Conservation (phyloP, 352 stramenopile species). For the Phytopythium litorale region DNA sequence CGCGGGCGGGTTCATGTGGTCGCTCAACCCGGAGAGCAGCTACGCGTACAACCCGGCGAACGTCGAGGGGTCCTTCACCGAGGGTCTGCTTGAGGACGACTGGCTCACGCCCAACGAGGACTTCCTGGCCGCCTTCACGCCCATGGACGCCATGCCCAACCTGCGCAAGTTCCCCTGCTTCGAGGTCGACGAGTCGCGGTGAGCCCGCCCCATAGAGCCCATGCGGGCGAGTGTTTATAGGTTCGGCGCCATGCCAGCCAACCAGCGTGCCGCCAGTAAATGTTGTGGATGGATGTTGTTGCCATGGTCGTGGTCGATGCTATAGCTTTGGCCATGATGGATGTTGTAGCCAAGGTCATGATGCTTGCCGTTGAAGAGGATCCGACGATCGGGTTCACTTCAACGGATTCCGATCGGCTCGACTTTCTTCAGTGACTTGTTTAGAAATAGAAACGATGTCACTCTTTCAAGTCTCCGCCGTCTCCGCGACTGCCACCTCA, state of each 20-base stretch:
- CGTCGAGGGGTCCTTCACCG: slow-evolving; percentile 49
- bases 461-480: not conserved
- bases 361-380: not conserved
- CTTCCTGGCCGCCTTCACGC: slow-evolving; percentile 60
- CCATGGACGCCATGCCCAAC: slow-evolving; percentile 65
- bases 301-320: not conserved
- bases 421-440: not conserved
- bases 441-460: not conserved
- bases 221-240: not conserved
- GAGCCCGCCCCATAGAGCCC: not conserved
- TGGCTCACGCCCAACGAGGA: slow-evolving; percentile 71
- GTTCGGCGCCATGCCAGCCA: not conserved
- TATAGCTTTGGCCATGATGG: not conserved
- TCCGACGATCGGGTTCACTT: not conserved
- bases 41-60: slow-evolving; percentile 77
- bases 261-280: too few relatives aligned
- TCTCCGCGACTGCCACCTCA: slow-evolving; percentile 1
- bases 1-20: slow-evolving; percentile 80
- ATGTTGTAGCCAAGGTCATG: too few relatives aligned
- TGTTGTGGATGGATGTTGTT: too few relatives aligned
- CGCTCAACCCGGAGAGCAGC: slow-evolving; percentile 70
- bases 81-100: slow-evolving; percentile 72
- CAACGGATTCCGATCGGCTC: not conserved
- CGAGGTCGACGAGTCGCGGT: slow-evolving; percentile 9
- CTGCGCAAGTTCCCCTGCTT: slow-evolving; percentile 69